Evolutionary conservation across 2,329 filamentous ascomycete genomes (phyloP).

Genomic region (Aspergillus proliferans): DNA sequence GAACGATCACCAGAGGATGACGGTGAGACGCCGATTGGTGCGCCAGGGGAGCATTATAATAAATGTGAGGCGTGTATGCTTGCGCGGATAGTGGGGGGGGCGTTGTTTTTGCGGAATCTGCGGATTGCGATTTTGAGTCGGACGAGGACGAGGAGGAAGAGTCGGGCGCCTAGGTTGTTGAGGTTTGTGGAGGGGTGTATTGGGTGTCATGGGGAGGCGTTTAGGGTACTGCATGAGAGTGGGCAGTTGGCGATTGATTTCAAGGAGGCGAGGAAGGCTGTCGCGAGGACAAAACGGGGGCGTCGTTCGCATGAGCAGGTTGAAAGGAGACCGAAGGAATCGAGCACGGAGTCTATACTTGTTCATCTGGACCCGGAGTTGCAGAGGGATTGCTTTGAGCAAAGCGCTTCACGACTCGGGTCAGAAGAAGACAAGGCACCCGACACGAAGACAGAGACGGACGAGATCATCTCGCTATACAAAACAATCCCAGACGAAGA

Average conservation of each 20-base stretch:
- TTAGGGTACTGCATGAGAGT: constrained; percentile 10
- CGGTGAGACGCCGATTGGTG: constrained; percentile 1
- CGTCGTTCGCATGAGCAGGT: neutral
- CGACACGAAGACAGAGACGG: neutral
- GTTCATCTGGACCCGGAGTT: neutral
- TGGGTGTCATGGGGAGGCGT: constrained; percentile 6
- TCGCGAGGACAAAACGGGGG: constrained; percentile 8
- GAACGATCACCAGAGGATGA: constrained; percentile 4
- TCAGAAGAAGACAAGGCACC: neutral
- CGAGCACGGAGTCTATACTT: neutral
- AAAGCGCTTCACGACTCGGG: neutral
- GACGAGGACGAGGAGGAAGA: constrained; percentile 18
- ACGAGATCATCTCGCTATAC: neutral
- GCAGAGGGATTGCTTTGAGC: neutral
- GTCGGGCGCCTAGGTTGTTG: constrained; percentile 19
- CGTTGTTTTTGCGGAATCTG: constrained; percentile 23
- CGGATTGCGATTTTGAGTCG: constrained; percentile 25
- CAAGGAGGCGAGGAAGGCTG: constrained; percentile 9
- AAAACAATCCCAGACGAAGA: neutral
- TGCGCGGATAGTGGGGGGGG: constrained; percentile 21
- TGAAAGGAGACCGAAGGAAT: neutral
- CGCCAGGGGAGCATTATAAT: constrained; percentile 25
- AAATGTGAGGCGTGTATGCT: constrained; percentile 35
- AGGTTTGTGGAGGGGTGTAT: constrained; percentile 26
- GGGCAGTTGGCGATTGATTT: constrained; percentile 13